phyloP scores from a whole-genome alignment of 208 protist species.

The Trypanosoma conorhini region DNA sequence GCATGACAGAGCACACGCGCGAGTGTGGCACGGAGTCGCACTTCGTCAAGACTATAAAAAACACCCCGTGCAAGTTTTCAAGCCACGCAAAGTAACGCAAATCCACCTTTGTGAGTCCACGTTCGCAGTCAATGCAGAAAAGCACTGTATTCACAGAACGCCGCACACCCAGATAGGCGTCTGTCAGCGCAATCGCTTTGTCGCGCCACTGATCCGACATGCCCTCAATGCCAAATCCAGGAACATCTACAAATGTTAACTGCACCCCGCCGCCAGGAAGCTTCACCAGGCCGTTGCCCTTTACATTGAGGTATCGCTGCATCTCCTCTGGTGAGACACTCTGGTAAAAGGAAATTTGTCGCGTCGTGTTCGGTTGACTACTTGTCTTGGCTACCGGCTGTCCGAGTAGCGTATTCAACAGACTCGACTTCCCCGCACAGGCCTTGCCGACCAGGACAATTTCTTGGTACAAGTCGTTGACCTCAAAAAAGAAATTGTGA shows the following conservation, averaged over 20 bases:
- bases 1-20: slow-evolving; percentile 87
- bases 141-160: slow-evolving; percentile 92
- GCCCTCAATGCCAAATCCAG: slow-evolving; percentile 89
- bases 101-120: slow-evolving; percentile 85
- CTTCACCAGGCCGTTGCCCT: slow-evolving; percentile 83
- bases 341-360: slow-evolving; percentile 89
- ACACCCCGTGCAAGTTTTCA: slow-evolving; percentile 88
- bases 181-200: slow-evolving; percentile 81
- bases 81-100: slow-evolving; percentile 89
- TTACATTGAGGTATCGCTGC: slow-evolving; percentile 59
- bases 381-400: slow-evolving; percentile 83
- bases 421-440: slow-evolving; percentile 85
- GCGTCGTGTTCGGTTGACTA: slow-evolving; percentile 86
- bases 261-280: slow-evolving; percentile 83
- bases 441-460: slow-evolving; percentile 85
- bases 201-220: slow-evolving; percentile 91
- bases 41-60: slow-evolving; percentile 90
- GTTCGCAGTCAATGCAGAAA: slow-evolving; percentile 89
- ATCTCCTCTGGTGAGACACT: slow-evolving; percentile 79
- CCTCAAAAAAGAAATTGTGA: slow-evolving; percentile 92
- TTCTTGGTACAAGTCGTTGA: slow-evolving; percentile 91
- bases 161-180: slow-evolving; percentile 90
- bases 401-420: slow-evolving; percentile 85
- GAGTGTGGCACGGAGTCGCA: slow-evolving; percentile 90
- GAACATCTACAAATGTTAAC: slow-evolving; percentile 91